Evolutionary conservation across 2,329 filamentous ascomycete genomes (phyloP).

Genomic region (Trichoderma koningiopsis): DNA sequence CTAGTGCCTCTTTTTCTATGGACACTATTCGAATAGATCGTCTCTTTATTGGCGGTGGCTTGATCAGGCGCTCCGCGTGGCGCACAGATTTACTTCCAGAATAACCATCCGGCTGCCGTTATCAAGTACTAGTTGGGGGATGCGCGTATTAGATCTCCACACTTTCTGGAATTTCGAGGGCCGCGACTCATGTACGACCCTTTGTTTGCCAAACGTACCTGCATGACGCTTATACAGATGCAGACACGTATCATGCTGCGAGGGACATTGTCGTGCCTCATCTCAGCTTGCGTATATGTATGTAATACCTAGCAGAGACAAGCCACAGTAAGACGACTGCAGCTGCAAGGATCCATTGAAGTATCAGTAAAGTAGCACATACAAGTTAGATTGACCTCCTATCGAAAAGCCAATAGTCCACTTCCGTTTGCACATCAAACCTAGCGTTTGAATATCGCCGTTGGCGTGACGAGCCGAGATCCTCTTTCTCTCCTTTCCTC

Average conservation of each 20-base stretch:
- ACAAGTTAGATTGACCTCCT: not conserved
- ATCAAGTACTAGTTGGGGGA: not conserved
- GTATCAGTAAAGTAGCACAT: not conserved
- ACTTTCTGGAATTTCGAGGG: not conserved
- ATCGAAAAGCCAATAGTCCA: not conserved
- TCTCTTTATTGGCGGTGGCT: not conserved
- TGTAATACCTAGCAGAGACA: not conserved
- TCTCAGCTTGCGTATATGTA: not conserved
- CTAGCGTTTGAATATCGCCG: not conserved
- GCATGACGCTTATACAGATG: not conserved
- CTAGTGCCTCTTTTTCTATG: not conserved
- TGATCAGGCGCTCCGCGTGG: not conserved
- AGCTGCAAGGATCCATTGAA: not conserved
- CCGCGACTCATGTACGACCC: not conserved
- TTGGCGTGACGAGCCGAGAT: not conserved
- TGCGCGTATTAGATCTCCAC: not conserved
- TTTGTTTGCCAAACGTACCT: not conserved
- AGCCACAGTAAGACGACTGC: not conserved
- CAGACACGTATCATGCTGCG: not conserved
- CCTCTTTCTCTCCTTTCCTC: constrained; percentile 16
- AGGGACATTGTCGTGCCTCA: not conserved
- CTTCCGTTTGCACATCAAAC: not conserved
- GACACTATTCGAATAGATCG: not conserved
- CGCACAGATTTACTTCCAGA: not conserved
- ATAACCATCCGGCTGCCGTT: not conserved